These are phyloP conservation scores for Craspedostauros australis DNA, from an alignment of 108 stramenopile genomes.

Conservation along the genomic window DNA sequence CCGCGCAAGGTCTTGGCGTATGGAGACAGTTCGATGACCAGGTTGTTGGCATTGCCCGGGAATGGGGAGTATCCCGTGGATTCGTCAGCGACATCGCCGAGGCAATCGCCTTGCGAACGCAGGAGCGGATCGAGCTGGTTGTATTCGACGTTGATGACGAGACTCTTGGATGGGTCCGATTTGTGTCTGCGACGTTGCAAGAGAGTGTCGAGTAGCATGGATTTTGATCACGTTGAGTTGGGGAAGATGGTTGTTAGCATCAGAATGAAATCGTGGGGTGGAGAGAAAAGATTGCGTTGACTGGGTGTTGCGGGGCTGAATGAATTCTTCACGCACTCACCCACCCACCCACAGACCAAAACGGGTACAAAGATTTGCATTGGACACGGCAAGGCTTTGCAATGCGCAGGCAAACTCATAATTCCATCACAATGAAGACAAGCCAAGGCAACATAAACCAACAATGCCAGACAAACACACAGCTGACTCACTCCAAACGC, in stretches of 20 bases:
- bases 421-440: no score
- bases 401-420: no score
- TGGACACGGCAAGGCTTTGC: no score
- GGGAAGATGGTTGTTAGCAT: neutral
- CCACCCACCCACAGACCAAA: no score
- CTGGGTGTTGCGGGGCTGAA: no score
- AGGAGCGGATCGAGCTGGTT: conserved; percentile 98
- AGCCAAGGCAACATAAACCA: neutral
- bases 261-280: no score
- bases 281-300: no score
- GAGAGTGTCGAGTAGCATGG: neutral
- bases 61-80: conserved; percentile 89
- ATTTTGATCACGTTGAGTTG: neutral
- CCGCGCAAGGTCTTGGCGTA: conserved; percentile 82
- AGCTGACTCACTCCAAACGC: conserved; percentile 72
- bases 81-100: conserved; percentile 93
- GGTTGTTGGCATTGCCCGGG: conserved; percentile 98
- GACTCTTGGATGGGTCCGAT: conserved; percentile 78
- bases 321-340: no score
- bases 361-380: no score
- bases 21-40: conserved; percentile 78
- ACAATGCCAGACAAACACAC: conserved; percentile 5
- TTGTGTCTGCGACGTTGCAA: conserved; percentile 61
- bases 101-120: conserved; percentile 65
- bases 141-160: conserved; percentile 99